Evolutionary conservation across 2,329 filamentous ascomycete species (phyloP).

Genomic region (Dactylella cylindrospora): DNA sequence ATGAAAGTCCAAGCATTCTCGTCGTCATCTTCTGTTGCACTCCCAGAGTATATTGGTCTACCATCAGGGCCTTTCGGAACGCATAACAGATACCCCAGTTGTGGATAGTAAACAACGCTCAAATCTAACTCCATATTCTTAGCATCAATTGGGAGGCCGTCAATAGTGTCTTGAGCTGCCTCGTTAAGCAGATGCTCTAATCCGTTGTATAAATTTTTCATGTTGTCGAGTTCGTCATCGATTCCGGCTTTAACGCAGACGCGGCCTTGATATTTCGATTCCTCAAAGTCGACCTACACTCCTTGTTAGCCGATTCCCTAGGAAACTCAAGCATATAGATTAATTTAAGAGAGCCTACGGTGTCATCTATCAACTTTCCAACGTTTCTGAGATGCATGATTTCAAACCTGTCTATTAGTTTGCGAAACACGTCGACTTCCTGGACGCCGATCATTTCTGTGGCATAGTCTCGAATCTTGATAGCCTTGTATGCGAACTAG

Average conservation of each 20-base stretch:
- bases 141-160: slow-evolving; percentile 61
- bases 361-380: slow-evolving; percentile 70
- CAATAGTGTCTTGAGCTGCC: slow-evolving; percentile 66
- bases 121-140: slow-evolving; percentile 57
- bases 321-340: neutral
- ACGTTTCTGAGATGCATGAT: slow-evolving; percentile 63
- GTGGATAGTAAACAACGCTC: slow-evolving; percentile 87
- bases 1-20: slow-evolving; percentile 72
- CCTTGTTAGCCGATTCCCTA: neutral
- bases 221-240: slow-evolving; percentile 71
- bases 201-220: slow-evolving; percentile 76
- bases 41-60: slow-evolving; percentile 47
- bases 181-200: slow-evolving; percentile 72
- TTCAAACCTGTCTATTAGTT: slow-evolving; percentile 59
- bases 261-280: slow-evolving; percentile 69
- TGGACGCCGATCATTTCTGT: slow-evolving; percentile 61
- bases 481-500: slow-evolving; percentile 68
- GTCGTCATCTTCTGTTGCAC: slow-evolving; percentile 65
- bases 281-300: slow-evolving; percentile 71
- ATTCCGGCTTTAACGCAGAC: slow-evolving; percentile 73
- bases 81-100: slow-evolving; percentile 84
- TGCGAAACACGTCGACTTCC: slow-evolving; percentile 58
- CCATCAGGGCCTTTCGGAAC: slow-evolving; percentile 56
- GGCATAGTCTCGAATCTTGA: slow-evolving; percentile 69
- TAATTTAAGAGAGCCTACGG: slow-evolving; percentile 52